Conservation (phyloP, 164 flowering plant genomes). For the Annona squamosa region DNA sequence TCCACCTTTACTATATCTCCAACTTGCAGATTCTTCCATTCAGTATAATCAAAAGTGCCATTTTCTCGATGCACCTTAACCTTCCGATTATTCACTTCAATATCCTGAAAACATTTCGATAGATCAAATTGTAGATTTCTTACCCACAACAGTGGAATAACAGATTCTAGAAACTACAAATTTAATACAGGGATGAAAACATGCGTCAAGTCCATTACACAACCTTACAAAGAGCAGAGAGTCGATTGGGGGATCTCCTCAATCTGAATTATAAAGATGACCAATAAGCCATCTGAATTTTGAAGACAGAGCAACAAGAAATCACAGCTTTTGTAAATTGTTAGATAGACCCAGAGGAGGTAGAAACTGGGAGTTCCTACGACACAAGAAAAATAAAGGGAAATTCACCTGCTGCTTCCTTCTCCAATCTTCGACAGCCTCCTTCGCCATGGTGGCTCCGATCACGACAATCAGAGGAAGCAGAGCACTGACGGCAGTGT, state of each 20-base stretch:
- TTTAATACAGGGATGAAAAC: conserved; percentile 1
- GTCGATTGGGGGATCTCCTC: not conserved
- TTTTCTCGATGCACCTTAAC: conserved; percentile 54
- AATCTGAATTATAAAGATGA: not conserved
- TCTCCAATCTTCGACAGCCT: conserved; percentile 71
- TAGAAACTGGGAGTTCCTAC: not conserved
- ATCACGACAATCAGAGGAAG: conserved; percentile 61
- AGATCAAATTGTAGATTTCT: not conserved
- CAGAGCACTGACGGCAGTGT: conserved; percentile 47
- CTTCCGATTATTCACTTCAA: conserved; percentile 76
- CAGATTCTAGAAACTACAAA: conserved; percentile 1
- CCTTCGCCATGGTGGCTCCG: conserved; percentile 72
- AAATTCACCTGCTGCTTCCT: conserved; percentile 54
- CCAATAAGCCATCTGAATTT: not conserved
- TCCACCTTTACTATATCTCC: conserved; percentile 84
- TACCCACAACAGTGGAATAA: not conserved
- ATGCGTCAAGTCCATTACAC: not conserved
- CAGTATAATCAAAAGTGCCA: conserved; percentile 51
- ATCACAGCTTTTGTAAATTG: not conserved
- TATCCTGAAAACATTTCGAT: conserved; percentile 44
- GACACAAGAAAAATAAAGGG: not conserved
- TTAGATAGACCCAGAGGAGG: not conserved
- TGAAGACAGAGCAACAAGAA: not conserved
- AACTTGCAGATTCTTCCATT: conserved; percentile 77
- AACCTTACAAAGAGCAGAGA: not conserved